phyloP scores from a whole-genome alignment of 2,329 filamentous ascomycete genomes.

The Drechslerella dactyloides region DNA sequence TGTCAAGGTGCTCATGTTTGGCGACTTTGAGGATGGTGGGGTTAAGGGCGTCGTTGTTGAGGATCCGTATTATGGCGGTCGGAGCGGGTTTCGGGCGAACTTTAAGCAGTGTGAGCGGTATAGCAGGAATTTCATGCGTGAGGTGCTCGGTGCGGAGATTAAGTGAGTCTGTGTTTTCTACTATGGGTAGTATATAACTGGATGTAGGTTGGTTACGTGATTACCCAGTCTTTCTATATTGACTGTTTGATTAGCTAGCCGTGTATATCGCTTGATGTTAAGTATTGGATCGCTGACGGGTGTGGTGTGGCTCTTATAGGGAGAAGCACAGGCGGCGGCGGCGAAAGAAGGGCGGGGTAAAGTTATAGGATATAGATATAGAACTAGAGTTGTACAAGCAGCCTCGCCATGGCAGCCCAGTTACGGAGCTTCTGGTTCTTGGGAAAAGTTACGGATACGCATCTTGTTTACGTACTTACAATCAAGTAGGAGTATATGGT shows the following conservation, averaged over 20 bases:
- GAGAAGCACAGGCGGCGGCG: too few species aligned
- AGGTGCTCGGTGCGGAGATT: slow-evolving; percentile 61
- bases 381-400: too few species aligned
- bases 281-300: too few species aligned
- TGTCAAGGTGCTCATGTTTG: slow-evolving; percentile 75
- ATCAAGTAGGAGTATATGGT: too few species aligned
- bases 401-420: too few species aligned
- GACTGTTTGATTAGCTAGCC: too few species aligned
- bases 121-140: slow-evolving; percentile 74
- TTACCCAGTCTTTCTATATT: too few species aligned
- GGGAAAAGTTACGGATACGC: too few species aligned
- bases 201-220: neutral
- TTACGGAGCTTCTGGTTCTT: too few species aligned
- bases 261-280: too few species aligned
- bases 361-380: neutral
- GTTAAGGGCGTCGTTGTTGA: slow-evolving; percentile 73
- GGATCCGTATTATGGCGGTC: slow-evolving; percentile 92
- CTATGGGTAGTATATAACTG: neutral
- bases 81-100: slow-evolving; percentile 80
- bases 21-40: slow-evolving; percentile 69
- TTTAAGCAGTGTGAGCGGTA: slow-evolving; percentile 83
- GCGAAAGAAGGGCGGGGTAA: neutral
- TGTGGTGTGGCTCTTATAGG: too few species aligned
- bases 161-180: neutral
- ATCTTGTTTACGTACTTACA: too few species aligned